Percentiles rank a stretch among this genome's conserved stretches.
Evolutionary conservation across 2,329 filamentous ascomycete genomes (phyloP).

Genomic region (Blastomyces gilchristii): DNA sequence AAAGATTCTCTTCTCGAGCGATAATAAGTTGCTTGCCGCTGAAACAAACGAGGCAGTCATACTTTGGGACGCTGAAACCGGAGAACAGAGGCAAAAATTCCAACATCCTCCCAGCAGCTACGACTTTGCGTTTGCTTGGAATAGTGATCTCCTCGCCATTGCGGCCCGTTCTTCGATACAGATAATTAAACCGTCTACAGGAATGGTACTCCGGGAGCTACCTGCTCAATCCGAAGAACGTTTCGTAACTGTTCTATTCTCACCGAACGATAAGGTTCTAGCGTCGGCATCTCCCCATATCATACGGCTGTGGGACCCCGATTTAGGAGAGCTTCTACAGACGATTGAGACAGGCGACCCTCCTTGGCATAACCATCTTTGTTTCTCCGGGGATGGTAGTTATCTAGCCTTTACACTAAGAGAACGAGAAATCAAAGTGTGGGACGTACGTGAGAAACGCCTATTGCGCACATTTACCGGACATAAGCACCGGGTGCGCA

Average conservation of each 20-base stretch:
- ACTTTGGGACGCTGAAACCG: background rate
- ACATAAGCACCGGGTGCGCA: background rate
- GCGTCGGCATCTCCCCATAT: background rate
- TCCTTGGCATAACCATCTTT: background rate
- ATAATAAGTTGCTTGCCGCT: background rate
- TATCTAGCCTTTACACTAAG: background rate
- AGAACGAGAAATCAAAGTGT: background rate
- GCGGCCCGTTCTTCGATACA: background rate
- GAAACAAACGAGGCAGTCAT: background rate
- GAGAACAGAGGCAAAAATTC: background rate
- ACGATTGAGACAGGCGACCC: background rate
- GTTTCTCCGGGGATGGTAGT: background rate
- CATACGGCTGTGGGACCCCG: background rate
- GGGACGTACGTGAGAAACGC: background rate
- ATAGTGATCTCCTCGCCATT: background rate
- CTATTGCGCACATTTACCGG: background rate
- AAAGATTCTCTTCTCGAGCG: background rate
- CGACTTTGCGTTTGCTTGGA: background rate
- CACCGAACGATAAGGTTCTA: background rate
- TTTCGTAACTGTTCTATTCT: background rate
- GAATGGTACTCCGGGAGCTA: background rate
- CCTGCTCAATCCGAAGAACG: background rate
- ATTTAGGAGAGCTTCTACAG: background rate
- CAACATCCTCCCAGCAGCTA: background rate
- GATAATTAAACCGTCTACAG: background rate